Evolutionary conservation across 1,284 basidiomycete species (phyloP), one percentile per base, ranked within the genome.

Genomic region (Cronartium quercuum): DNA sequence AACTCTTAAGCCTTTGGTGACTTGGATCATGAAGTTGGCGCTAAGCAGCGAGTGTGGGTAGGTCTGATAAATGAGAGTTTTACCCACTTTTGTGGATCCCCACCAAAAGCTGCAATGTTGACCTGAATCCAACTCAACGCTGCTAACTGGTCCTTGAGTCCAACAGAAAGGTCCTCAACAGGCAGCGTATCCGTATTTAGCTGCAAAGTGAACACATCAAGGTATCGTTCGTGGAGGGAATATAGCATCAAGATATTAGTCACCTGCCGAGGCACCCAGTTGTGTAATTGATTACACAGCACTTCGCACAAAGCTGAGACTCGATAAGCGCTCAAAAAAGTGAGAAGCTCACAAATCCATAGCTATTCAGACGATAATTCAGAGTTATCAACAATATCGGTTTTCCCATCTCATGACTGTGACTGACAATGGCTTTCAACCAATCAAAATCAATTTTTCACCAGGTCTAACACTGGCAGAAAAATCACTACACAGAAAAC

Each of bases 51-150:
- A n/a, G n/a, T n/a, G n/a, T n/a, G n/a, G n/a, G n/a, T n/a, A n/a
- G n/a, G n/a, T n/a, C n/a, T n/a, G n/a, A n/a, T n/a, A 55, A 21
- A 21, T 55, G 51, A n/a, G n/a, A n/a, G 7, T 78, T 68, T 15
- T 6, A 60, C 63, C 15, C 7, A 73, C 82, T 87, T 88, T 51
- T 79, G 77, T 18, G 86, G 84, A 79, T 89, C 87, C 0, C 89
- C 89, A 2, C 88, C 88, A 78, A 90, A 90, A 0, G 82, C 82
- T 0, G 82, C 83, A 40, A 90, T 86, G 76, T 90, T 88, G 12
- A 86, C 79, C 76, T 87, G 86, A 2, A 90, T 78, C 81, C 88
- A 90, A 18, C 81, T 77, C 1, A 90, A 81, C 0, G 87, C 15
- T 44, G 84, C 82, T 1, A 85, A 81, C 77, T 90, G 87, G 80